Conservation (phyloP, 2,329 filamentous ascomycete genomes). For the Teratosphaeria epicoccoides region DNA sequence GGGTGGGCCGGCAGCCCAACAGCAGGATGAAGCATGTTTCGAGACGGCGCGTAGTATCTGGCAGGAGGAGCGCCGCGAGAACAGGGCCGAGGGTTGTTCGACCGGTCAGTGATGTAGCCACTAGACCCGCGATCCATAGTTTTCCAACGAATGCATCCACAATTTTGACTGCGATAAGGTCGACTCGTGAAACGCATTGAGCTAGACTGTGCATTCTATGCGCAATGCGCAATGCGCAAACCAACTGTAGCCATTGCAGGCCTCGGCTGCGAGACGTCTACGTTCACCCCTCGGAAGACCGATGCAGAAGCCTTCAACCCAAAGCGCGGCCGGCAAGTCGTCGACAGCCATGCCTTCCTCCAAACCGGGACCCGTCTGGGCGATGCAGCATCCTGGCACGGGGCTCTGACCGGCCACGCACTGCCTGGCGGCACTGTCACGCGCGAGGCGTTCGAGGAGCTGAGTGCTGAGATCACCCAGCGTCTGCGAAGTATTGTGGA, state of each 20-base stretch:
- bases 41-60: too few species aligned
- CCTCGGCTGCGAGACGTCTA: conserved; percentile 5
- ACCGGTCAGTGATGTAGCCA: too few species aligned
- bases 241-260: conserved; percentile 5
- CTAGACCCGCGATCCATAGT: too few species aligned
- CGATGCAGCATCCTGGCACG: conserved; percentile 9
- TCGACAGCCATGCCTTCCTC: conserved; percentile 4
- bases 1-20: too few species aligned
- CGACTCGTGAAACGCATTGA: too few species aligned
- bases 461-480: conserved; percentile 7
- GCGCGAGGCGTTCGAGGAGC: conserved; percentile 10
- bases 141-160: too few species aligned
- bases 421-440: conserved; percentile 14
- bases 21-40: too few species aligned
- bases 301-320: conserved; percentile 6
- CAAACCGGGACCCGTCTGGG: conserved; percentile 3
- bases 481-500: conserved; percentile 3
- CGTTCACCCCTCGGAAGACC: conserved; percentile 4
- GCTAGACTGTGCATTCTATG: too few species aligned
- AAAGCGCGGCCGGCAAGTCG: conserved; percentile 1
- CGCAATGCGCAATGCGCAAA: too few species aligned
- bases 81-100: too few species aligned
- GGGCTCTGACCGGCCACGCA: conserved; percentile 8
- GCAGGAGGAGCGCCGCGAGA: too few species aligned
- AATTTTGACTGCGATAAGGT: too few species aligned